Evolutionary conservation across 441 rosid species (phyloP).

Genomic region (Theobroma grandiflorum): DNA sequence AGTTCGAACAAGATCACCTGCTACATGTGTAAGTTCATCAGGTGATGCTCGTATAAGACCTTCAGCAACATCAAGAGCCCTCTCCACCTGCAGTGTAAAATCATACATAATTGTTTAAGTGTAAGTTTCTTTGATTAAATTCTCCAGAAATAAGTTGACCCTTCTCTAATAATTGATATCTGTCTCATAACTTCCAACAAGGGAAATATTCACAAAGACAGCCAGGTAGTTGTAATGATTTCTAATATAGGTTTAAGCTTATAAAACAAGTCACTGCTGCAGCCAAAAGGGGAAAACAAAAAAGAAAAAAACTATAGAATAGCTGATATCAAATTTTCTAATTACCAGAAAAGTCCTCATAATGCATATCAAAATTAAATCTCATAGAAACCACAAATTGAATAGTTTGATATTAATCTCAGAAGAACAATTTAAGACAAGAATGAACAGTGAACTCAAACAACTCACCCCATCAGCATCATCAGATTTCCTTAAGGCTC

Average conservation of each 20-base stretch:
- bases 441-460: conserved; percentile 25
- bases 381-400: conserved; percentile 13
- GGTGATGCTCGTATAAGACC: conserved; percentile 95
- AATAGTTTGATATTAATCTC: conserved; percentile 10
- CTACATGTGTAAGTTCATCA: conserved; percentile 84
- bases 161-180: conserved; percentile 10
- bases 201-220: neutral
- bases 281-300: conserved; percentile 11
- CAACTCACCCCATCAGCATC: conserved; percentile 93
- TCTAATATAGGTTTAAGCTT: neutral
- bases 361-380: conserved; percentile 21
- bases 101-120: conserved; percentile 13
- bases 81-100: conserved; percentile 71
- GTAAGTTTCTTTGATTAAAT: conserved; percentile 16
- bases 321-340: neutral
- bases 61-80: conserved; percentile 86
- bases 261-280: conserved; percentile 14
- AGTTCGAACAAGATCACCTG: conserved; percentile 81
- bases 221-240: neutral
- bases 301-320: neutral
- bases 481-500: conserved; percentile 91
- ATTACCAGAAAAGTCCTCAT: conserved; percentile 20
- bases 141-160: neutral
- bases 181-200: neutral
- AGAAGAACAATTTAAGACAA: conserved; percentile 13